These are phyloP conservation scores for Caryocar brasiliense DNA, from an alignment of 441 rosid species.

Conservation along the genomic window DNA sequence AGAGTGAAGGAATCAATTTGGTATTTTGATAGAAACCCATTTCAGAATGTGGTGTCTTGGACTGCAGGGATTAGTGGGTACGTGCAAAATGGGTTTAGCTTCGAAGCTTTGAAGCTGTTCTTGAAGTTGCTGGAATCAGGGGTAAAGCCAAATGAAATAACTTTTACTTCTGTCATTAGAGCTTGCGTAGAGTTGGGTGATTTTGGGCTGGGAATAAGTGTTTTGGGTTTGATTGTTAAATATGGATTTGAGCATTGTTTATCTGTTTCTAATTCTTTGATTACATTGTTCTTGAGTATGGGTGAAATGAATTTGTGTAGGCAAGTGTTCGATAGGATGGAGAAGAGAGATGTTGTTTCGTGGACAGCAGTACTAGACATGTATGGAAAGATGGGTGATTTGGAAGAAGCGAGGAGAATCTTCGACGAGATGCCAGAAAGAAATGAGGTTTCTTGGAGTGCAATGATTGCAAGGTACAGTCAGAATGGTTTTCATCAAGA, in stretches of 20 bases:
- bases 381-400: slow-evolving; percentile 30
- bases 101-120: slow-evolving; percentile 39
- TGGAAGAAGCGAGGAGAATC: slow-evolving; percentile 36
- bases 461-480: slow-evolving; percentile 41
- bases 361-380: slow-evolving; percentile 51
- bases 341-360: slow-evolving; percentile 39
- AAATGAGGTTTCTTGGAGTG: slow-evolving; percentile 33
- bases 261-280: slow-evolving; percentile 46
- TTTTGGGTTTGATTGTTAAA: slow-evolving; percentile 39
- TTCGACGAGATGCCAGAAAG: slow-evolving; percentile 46
- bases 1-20: slow-evolving; percentile 37
- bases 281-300: slow-evolving; percentile 38
- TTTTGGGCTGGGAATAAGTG: slow-evolving; percentile 27
- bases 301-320: slow-evolving; percentile 30
- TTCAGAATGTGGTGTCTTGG: slow-evolving; percentile 42
- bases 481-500: slow-evolving; percentile 42
- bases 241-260: slow-evolving; percentile 32
- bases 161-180: slow-evolving; percentile 35
- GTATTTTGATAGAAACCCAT: slow-evolving; percentile 47
- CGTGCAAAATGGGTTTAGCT: slow-evolving; percentile 33
- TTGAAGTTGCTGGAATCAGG: slow-evolving; percentile 28
- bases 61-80: slow-evolving; percentile 46
- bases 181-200: slow-evolving; percentile 31
- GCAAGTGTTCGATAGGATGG: slow-evolving; percentile 36
- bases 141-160: slow-evolving; percentile 39